Evolutionary conservation across 73 alveolate species (phyloP).

Genomic region (Diophrys sp.): DNA sequence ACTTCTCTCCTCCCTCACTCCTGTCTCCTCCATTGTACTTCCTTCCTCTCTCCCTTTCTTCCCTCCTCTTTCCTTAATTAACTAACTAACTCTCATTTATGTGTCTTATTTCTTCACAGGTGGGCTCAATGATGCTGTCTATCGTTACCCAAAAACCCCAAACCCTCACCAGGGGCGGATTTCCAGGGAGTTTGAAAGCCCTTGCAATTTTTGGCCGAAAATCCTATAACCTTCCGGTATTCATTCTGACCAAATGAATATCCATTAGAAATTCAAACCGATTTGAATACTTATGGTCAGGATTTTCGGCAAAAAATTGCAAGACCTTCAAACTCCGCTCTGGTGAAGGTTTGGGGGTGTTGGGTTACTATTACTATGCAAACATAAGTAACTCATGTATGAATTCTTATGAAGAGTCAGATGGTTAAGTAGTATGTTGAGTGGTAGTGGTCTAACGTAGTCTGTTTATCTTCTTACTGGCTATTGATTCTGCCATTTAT

Average conservation of each 20-base stretch:
- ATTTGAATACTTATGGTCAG: neutral
- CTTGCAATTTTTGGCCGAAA: too few relatives aligned
- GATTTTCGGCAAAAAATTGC: neutral
- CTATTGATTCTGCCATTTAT: conserved; percentile 2
- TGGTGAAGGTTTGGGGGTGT: too few relatives aligned
- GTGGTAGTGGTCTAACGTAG: neutral
- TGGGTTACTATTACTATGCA: neutral
- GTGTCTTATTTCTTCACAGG: neutral
- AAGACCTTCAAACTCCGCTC: neutral
- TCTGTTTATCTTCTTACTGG: neutral
- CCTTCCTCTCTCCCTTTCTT: too few relatives aligned
- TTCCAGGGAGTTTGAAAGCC: too few relatives aligned
- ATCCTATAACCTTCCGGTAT: too few relatives aligned
- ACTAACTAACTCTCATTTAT: neutral
- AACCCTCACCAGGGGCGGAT: too few relatives aligned
- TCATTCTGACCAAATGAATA: too few relatives aligned
- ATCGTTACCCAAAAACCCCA: too few relatives aligned
- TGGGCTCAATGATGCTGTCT: neutral
- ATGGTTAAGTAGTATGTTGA: neutral
- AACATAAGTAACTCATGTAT: neutral
- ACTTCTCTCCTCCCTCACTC: neutral
- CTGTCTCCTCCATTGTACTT: too few relatives aligned
- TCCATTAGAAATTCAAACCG: too few relatives aligned
- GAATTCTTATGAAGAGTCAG: neutral
- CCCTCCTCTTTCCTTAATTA: too few relatives aligned